Percentiles rank a stretch among this genome's conserved stretches.
These are phyloP conservation scores for Aspergillus steynii DNA, from an alignment of 495 filamentous ascomycete genomes.

Conservation along the genomic window DNA sequence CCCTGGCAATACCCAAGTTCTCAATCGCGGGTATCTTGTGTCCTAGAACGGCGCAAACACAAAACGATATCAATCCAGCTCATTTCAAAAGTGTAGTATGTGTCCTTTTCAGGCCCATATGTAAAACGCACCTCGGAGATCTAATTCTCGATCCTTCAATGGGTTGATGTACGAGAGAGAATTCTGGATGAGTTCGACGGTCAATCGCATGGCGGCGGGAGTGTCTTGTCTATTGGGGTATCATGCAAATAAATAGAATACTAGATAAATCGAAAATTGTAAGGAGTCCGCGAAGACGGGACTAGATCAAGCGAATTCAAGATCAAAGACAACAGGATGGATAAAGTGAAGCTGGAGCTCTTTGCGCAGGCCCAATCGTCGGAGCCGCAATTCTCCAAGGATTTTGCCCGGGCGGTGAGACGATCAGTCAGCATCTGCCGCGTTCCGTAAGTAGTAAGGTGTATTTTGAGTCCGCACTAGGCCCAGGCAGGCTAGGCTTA, in stretches of 20 bases:
- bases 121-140: constrained; percentile 93
- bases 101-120: constrained; percentile 78
- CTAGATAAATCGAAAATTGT: neutral
- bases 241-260: constrained; percentile 13
- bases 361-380: constrained; percentile 6
- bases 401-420: constrained; percentile 22
- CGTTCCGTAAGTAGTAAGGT: neutral
- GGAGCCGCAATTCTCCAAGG: constrained; percentile 4
- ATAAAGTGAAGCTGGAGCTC: constrained; percentile 9
- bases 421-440: constrained; percentile 1
- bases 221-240: constrained; percentile 19
- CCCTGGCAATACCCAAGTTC: constrained; percentile 94
- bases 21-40: constrained; percentile 98
- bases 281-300: neutral
- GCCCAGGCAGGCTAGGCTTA: no score
- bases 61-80: constrained; percentile 82
- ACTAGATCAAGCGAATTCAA: neutral
- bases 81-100: constrained; percentile 85
- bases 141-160: constrained; percentile 95
- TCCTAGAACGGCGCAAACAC: constrained; percentile 64
- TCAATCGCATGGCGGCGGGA: constrained; percentile 77
- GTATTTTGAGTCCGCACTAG: neutral
- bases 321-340: neutral
- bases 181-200: constrained; percentile 85
- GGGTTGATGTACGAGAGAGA: constrained; percentile 97